These are phyloP conservation scores for Suillus lakei DNA, from an alignment of 768 basidiomycete genomes.

Conservation along the genomic window DNA sequence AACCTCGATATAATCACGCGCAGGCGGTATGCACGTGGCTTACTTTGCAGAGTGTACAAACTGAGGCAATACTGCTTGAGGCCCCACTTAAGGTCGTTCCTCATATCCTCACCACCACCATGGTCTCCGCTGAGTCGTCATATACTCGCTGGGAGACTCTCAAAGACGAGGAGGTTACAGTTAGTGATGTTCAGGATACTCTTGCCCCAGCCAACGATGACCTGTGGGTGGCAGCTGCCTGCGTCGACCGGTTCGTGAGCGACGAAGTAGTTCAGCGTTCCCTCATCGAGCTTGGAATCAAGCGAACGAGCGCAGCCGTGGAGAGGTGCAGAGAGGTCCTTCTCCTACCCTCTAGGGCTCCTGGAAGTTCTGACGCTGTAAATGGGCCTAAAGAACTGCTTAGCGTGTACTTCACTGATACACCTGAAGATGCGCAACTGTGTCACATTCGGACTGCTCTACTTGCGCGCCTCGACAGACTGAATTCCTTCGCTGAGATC, in stretches of 20 bases:
- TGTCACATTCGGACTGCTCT: conserved; percentile 70
- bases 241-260: conserved; percentile 68
- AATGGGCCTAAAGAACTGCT: conserved; percentile 34
- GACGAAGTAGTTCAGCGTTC: conserved; percentile 56
- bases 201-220: conserved; percentile 65
- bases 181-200: conserved; percentile 48
- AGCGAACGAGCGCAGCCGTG: conserved; percentile 56
- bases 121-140: conserved; percentile 43
- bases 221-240: conserved; percentile 79
- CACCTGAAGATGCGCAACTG: conserved; percentile 65
- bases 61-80: not conserved
- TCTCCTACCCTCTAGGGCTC: conserved; percentile 20
- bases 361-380: conserved; percentile 21
- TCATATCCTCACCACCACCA: conserved; percentile 22
- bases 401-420: conserved; percentile 56
- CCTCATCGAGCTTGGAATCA: conserved; percentile 66
- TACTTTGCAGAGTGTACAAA: not conserved
- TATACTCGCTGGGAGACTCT: conserved; percentile 61
- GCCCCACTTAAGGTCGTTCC: not conserved
- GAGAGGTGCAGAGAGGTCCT: conserved; percentile 49
- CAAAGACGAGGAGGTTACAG: conserved; percentile 60
- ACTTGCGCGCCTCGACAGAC: conserved; percentile 67
- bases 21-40: not conserved
- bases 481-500: conserved; percentile 76
- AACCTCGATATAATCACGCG: conserved; percentile 3